These are phyloP conservation scores for Alternaria atra DNA, from an alignment of 2,329 filamentous ascomycete genomes.

Conservation along the genomic window DNA sequence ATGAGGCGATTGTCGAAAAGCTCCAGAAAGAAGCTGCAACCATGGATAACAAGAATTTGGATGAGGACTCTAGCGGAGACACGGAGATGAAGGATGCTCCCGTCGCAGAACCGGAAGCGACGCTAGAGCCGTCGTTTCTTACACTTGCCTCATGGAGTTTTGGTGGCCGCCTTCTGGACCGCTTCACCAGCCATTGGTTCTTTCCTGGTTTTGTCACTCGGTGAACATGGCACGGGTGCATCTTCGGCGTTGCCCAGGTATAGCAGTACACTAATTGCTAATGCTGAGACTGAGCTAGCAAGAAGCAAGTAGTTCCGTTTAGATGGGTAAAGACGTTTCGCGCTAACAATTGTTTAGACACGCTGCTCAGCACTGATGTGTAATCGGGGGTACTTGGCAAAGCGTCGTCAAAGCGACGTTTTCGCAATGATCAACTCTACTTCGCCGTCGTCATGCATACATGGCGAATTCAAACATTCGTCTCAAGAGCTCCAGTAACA, in stretches of 20 bases:
- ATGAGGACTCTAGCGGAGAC: too few species aligned
- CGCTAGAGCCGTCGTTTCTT: neutral
- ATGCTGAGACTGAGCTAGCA: neutral
- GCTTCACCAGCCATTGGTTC: neutral
- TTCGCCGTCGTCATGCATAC: neutral
- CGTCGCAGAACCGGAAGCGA: too few species aligned
- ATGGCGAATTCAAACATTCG: neutral
- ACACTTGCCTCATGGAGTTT: neutral
- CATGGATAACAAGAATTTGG: neutral
- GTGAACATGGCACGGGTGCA: neutral
- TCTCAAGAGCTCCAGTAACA: neutral
- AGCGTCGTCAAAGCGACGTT: neutral
- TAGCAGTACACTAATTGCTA: neutral
- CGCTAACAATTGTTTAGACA: neutral
- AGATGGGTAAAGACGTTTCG: neutral
- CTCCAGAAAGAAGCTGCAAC: neutral
- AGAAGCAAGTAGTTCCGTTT: neutral
- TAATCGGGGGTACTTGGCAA: neutral
- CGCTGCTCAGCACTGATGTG: neutral
- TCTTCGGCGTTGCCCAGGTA: neutral
- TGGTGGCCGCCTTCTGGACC: neutral
- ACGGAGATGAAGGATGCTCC: too few species aligned
- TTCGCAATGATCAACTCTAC: neutral
- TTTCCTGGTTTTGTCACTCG: too few species aligned
- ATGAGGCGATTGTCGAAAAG: neutral